Evolutionary conservation across 2,329 filamentous ascomycete genomes (phyloP), one percentile per base, ranked within the genome.

Genomic region (Diplocarpon rosae): DNA sequence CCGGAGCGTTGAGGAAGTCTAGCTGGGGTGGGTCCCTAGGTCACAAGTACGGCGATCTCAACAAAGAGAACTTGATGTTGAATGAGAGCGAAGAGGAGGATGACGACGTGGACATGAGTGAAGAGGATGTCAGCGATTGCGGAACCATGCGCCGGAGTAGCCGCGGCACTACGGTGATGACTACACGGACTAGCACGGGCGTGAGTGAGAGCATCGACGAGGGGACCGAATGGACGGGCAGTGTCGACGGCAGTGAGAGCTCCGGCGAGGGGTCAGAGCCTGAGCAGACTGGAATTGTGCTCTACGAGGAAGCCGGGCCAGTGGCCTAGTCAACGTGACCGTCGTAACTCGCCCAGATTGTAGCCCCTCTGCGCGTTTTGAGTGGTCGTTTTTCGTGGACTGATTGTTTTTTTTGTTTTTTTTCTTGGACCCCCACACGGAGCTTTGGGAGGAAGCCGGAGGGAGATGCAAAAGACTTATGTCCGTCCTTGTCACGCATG

Each of bases 1-100:
- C 62, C 1, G 69, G 70, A 20, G 66, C 68, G 0, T 61, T 76
- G 37, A 72, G 83, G 38, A 87, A 88, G 65, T 69, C 72, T 35
- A 86, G 82, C 57, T 87, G 83, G 82, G 77, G 73, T 27, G 75
- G 73, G 13, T 68, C 64, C 5, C 13, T 56, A 1, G 54, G 47
- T 40, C 44, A 52, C 17, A 55, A 56, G 29, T 71, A 73, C 41
- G 73, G 69, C 3, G 71, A 73, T 17, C 63, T 76, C 14, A 69
- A 75, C 46, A 81, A 82, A 62, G 80, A 83, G 59, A 82, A 83
- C 52, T 66, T 80, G 31, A 65, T 66, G 5, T 66, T 83, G 32
- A 69, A 70, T n/a, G 80, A 84, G 59, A 74, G 72, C 38, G 73
- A 79, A 34, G 80, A 84, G 24, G 73, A 79, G 34, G 80, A 84